Percentiles rank a stretch among this genome's conserved stretches.
Conservation (phyloP, 2,329 filamentous ascomycete species). For the Trichoderma koningiopsis region DNA sequence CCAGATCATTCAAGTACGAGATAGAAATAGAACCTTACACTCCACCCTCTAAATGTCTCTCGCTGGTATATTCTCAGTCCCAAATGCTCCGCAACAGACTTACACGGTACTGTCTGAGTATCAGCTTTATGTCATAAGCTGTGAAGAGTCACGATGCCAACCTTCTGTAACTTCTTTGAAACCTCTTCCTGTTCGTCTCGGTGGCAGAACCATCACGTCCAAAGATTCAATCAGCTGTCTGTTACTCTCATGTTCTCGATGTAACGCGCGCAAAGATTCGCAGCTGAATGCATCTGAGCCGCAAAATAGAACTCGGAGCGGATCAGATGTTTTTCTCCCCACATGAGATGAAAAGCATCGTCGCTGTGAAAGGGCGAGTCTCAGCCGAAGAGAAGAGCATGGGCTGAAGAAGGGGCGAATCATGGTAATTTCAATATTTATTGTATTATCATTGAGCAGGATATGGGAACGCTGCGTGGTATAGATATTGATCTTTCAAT, state of each 20-base stretch:
- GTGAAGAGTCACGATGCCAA: slow-evolving; percentile 39
- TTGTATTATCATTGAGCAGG: not conserved
- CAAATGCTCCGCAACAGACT: slow-evolving; percentile 63
- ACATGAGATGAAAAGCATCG: slow-evolving; percentile 30
- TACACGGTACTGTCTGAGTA: slow-evolving; percentile 66
- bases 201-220: slow-evolving; percentile 80
- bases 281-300: slow-evolving; percentile 92
- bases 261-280: slow-evolving; percentile 70
- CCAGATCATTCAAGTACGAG: not conserved
- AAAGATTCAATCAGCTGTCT: slow-evolving; percentile 69
- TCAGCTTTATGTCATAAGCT: not conserved
- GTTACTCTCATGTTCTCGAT: slow-evolving; percentile 57
- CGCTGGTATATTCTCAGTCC: slow-evolving; percentile 70
- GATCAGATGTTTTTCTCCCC: slow-evolving; percentile 46
- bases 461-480: too few relatives aligned
- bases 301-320: slow-evolving; percentile 87
- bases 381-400: slow-evolving; percentile 23
- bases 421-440: slow-evolving; percentile 27
- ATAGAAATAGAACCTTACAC: slow-evolving; percentile 49
- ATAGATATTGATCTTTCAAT: not conserved
- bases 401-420: slow-evolving; percentile 26
- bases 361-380: slow-evolving; percentile 18
- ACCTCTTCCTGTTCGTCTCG: slow-evolving; percentile 76
- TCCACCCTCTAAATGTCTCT: slow-evolving; percentile 82
- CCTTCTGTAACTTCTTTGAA: slow-evolving; percentile 68